Conservation (phyloP, 805 yeast species). For the Lipomyces spencermartinsiae region DNA sequence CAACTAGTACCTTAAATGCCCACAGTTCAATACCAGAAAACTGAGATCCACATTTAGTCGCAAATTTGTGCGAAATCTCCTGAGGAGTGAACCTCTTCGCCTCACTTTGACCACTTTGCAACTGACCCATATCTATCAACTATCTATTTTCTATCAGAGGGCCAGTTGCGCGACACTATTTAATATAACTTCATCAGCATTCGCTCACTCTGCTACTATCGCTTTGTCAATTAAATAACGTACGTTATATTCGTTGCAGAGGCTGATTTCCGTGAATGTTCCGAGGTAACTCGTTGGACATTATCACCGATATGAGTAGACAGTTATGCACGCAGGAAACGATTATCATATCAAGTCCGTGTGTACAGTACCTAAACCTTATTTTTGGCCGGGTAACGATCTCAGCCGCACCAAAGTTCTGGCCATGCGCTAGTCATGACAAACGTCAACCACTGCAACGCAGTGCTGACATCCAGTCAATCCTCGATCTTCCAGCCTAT, state of each 20-base stretch:
- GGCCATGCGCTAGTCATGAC: too few species aligned
- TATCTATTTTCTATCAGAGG: background rate
- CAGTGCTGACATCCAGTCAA: background rate
- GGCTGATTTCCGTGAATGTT: background rate
- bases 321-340: background rate
- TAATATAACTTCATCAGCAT: background rate
- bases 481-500: background rate
- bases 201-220: background rate
- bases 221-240: background rate
- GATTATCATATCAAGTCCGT: background rate
- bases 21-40: conserved; percentile 49
- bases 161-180: background rate
- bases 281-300: background rate
- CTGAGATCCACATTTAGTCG: conserved; percentile 46
- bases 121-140: conserved; percentile 30
- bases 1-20: conserved; percentile 42
- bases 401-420: background rate
- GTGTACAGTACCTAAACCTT: background rate
- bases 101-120: conserved; percentile 28
- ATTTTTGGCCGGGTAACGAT: background rate
- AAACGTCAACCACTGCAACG: background rate
- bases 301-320: background rate
- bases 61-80: conserved; percentile 44
- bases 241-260: background rate
- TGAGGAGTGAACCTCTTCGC: conserved; percentile 34